Base-by-base conservation (phyloP, 2,329 filamentous ascomycete species). In the Colletotrichum scovillei region DNA sequence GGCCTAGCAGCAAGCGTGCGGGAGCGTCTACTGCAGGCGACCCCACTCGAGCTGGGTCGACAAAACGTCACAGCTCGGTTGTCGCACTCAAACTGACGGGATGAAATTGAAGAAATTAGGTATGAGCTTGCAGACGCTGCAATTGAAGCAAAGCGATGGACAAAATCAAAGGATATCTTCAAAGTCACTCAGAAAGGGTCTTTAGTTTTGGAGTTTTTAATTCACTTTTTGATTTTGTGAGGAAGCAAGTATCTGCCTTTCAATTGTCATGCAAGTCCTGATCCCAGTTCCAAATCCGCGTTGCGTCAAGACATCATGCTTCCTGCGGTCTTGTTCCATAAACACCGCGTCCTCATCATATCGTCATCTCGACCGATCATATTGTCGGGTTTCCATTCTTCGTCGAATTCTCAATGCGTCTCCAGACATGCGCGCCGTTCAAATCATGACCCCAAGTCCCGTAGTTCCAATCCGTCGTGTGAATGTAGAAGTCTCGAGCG, bases 381-480 rank as follows among this genome's bases (percentile, higher is more conserved):
- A 2, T 73, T 73, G 67, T 63, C 71, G 28, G 49, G 62, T 63
- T 19, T 42, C 71, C 71, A 52, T 70, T 70, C 71, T 73, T 71
- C 71, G 16, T 71, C 19, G 38, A 73, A 38, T 73, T 60, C 67
- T 73, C 59, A 12, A 65, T 66, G 60, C 60, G 46, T 62, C 56
- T 58, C 53, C 71, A 22, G 28, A 60, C 26, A 14, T 32, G 71
- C 67, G 14, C 26, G 67, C 70, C 67, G 5, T 56, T 66, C 35
- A 28, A 35, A 35, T 71, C 71, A 62, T 71, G 71, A 73, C 71
- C 71, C 71, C 71, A 73, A 73, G 71, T 66, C 71, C 56, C 71
- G 12, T 73, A 49, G 71, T 71, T 71, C 67, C 56, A 66, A 66
- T 73, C 46, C 71, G 60, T 77, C 72, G 79, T 78, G 80, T 79